Evolutionary conservation across 768 basidiomycete species (phyloP), one percentile per base, ranked within the genome.

Genomic region (Agaricus blazei): DNA sequence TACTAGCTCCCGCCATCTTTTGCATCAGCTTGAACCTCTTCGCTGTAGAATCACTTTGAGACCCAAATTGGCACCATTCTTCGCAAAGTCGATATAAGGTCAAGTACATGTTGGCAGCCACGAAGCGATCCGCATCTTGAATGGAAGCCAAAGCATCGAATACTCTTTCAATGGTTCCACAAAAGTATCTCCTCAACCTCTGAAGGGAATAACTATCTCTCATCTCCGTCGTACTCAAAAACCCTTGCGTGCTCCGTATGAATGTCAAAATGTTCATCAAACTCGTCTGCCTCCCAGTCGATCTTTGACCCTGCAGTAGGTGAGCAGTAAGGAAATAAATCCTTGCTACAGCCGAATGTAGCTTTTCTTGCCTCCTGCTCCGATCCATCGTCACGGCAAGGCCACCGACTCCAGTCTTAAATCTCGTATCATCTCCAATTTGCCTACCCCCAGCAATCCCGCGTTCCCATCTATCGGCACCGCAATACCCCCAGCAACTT

Each of bases 11-110:
- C 69, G 66, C 82, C 14, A 83, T 79, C 59, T 80, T 82, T 63
- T 90, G 83, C 83, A 93, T 93, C 53, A 79, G 63, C 26, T 81
- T 76, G 42, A 87, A 71, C 47, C 89, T 79, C 52, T 85, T 87
- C 66, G 84, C 87, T 38, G 82, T 79, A n/a, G 73, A 70, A 58
- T 93, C 90, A 0, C 83, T 77, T 62, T 90, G 84, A 29, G 83
- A 79, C 4, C 91, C 93, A 45, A 88, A 75, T 63, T 91, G 85
- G 67, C 93, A 96, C 94, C 94, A 97, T 63, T 94, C 92, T 68
- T 95, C 92, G 61, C 92, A 94, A 38, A 93, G 73, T 34, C 87
- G 83, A 69, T 90, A 96, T 31, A 96, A 70, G 2, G 86, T 79
- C 6, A 94, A 77, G 63, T 92, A 84, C 73, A 85, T 85, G 55